Conservation (phyloP, 1,284 basidiomycete species). For the Gymnopus androsaceus region DNA sequence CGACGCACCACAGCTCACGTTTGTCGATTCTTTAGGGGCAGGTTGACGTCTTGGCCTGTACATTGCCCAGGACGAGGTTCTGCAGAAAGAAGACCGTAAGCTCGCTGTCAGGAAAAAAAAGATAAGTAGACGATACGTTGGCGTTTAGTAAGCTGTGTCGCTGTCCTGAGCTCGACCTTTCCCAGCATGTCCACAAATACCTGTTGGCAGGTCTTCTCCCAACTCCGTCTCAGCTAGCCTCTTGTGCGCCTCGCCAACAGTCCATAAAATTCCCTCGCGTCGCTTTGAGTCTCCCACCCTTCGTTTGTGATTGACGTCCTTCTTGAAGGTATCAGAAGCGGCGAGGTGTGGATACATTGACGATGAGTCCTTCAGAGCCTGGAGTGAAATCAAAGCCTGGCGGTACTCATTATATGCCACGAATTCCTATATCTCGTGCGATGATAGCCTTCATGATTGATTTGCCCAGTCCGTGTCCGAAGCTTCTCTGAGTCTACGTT, state of each 20-base stretch:
- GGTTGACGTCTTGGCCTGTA: neutral
- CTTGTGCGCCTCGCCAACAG: neutral
- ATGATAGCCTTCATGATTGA: neutral
- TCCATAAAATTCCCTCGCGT: constrained; percentile 5
- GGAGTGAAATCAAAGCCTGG: neutral
- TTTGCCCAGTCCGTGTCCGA: neutral
- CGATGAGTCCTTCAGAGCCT: neutral
- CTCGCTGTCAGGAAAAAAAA: neutral
- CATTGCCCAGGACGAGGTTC: neutral
- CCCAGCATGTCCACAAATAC: neutral
- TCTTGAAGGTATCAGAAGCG: neutral
- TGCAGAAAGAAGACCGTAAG: neutral
- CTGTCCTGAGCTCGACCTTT: neutral
- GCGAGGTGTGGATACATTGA: neutral
- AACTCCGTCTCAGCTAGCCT: neutral
- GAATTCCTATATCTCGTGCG: neutral
- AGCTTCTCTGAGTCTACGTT: neutral
- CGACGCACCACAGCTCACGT: neutral
- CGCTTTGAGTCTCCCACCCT: constrained; percentile 1
- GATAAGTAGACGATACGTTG: neutral
- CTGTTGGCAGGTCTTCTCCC: neutral
- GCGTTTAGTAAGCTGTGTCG: neutral
- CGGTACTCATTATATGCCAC: neutral
- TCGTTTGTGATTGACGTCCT: neutral
- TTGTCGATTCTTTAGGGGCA: neutral